Evolutionary conservation across 768 basidiomycete genomes (phyloP).

Genomic region (Chalciporus sphaerocephalus): DNA sequence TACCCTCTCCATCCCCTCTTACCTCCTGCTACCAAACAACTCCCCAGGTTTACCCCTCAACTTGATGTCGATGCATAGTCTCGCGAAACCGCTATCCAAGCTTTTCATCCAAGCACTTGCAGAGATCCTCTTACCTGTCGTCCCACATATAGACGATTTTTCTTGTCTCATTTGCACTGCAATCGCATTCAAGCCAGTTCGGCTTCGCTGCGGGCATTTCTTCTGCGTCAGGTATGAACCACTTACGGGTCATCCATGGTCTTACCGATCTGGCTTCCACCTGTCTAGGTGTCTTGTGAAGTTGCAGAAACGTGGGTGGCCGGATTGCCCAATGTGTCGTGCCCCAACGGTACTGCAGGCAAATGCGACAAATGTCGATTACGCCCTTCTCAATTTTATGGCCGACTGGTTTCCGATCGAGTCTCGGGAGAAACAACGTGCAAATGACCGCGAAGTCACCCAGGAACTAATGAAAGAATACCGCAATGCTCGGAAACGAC

Average conservation of each 20-base stretch:
- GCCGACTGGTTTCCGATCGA: constrained; percentile 90
- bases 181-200: constrained; percentile 90
- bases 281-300: constrained; percentile 66
- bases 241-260: neutral
- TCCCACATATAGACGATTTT: constrained; percentile 81
- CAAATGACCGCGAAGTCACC: constrained; percentile 71
- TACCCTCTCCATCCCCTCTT: constrained; percentile 59
- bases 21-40: constrained; percentile 19
- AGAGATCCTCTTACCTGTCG: constrained; percentile 73
- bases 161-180: constrained; percentile 82
- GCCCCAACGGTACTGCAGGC: constrained; percentile 73
- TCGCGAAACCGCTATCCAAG: constrained; percentile 47
- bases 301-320: constrained; percentile 79
- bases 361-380: constrained; percentile 78
- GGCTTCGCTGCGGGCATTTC: constrained; percentile 74
- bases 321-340: constrained; percentile 82
- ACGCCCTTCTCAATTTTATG: constrained; percentile 81
- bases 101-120: constrained; percentile 79
- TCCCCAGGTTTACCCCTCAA: constrained; percentile 25
- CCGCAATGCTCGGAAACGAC: too few relatives aligned
- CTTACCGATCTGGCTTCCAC: constrained; percentile 12
- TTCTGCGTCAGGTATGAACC: constrained; percentile 62
- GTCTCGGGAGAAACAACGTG: constrained; percentile 63
- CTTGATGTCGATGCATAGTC: constrained; percentile 22
- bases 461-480: constrained; percentile 66